Conservation (phyloP, 805 yeast genomes). For the Pichia exigua region DNA sequence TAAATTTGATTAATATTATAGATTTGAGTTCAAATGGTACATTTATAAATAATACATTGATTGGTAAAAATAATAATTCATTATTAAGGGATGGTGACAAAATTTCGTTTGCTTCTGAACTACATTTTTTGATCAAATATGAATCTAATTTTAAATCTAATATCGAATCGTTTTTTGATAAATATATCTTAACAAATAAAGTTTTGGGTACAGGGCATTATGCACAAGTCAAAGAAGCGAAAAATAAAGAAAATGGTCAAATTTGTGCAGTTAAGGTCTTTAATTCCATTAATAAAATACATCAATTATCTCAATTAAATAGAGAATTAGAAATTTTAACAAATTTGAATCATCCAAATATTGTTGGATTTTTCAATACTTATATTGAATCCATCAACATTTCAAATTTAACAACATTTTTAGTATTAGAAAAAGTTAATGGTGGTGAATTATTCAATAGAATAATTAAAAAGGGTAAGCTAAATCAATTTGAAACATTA, state of each 20-base stretch:
- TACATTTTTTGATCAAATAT: conserved; percentile 26
- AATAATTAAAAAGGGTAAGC: conserved; percentile 54
- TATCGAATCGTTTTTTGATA: conserved; percentile 44
- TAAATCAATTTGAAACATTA: conserved; percentile 55
- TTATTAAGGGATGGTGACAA: conserved; percentile 59
- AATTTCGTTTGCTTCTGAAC: conserved; percentile 39
- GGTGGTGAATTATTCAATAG: conserved; percentile 73
- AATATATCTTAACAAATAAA: conserved; percentile 42
- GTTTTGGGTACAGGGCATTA: conserved; percentile 73
- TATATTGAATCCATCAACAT: conserved; percentile 44
- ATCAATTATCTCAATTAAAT: conserved; percentile 32
- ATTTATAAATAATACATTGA: conserved; percentile 47
- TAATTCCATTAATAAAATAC: conserved; percentile 31
- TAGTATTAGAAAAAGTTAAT: conserved; percentile 65
- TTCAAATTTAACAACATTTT: conserved; percentile 42
- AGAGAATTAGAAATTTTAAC: conserved; percentile 63
- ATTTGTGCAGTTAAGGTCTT: conserved; percentile 70
- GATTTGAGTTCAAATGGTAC: conserved; percentile 64
- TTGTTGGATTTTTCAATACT: conserved; percentile 55
- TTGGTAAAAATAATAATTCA: conserved; percentile 41
- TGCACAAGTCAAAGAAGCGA: conserved; percentile 71
- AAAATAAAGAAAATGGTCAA: conserved; percentile 47
- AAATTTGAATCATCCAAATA: conserved; percentile 61
- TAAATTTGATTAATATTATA: conserved; percentile 37
- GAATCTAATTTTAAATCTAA: conserved; percentile 9